Evolutionary conservation across 768 basidiomycete species (phyloP), one percentile per base, ranked within the genome.

Genomic region (Cubamyces lactineus): DNA sequence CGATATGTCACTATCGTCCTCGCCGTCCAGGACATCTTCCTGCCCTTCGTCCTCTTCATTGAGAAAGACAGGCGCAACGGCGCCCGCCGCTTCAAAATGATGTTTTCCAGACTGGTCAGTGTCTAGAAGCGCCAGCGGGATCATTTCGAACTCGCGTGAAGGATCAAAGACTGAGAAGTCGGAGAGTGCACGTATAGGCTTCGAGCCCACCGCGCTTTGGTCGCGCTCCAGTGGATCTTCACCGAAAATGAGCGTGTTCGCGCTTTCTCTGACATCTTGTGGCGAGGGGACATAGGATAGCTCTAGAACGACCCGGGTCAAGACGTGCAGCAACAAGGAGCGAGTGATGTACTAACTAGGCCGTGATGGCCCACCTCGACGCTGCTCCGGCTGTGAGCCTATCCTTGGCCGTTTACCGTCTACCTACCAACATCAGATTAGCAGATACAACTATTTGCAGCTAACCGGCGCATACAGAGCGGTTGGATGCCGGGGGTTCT

Each of bases 161-260:
- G 83, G 76, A 56, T 91, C 86, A 68, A 87, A 91, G 48, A 91
- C 77, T 1, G 77, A 67, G 64, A 90, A 92, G 26, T 81, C 79
- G 5, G 77, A 77, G 5, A 92, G 76, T 8, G 81, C 64, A 2
- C 89, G 82, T n/a, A 83, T 73, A 9, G 85, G 87, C 67, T 87
- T 77, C 45, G 75, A 76, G 16, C 76, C 69, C 2, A 38, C 46
- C 16, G 50, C 15, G 9, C 49, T 34, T 11, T 56, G 49, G 17
- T 23, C 65, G 71, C n/a, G 68, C 34, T 71, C 73, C 17, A 68
- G 65, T 12, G 66, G 58, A 23, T 70, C 67, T 23, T 72, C 74
- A 30, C 76, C 73, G 15, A 56, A 49, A n/a, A 76, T 64, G 28
- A 72, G 26, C 0, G 63, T 64, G 3, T 62, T 54, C 8, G 38